A percentile compares a stretch with the other conserved stretches of the same genome.
These are phyloP conservation scores for Penicillium atrosanguineum DNA, from an alignment of 495 filamentous ascomycete genomes.

Conservation along the genomic window DNA sequence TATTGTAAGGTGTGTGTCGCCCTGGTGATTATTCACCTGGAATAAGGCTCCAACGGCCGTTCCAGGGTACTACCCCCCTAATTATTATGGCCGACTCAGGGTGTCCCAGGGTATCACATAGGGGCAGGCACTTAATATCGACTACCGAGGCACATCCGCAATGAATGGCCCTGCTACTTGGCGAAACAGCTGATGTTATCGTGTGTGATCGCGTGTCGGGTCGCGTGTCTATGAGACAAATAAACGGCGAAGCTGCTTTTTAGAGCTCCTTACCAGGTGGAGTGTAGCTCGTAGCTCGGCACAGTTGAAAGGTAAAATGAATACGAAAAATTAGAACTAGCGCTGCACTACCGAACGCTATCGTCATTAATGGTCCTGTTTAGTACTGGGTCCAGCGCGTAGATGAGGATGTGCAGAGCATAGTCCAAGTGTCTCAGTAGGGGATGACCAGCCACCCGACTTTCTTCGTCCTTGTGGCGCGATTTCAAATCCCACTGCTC, in stretches of 20 bases:
- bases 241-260: not conserved
- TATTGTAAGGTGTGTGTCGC: constrained; percentile 3
- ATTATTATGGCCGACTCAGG: not conserved
- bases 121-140: not conserved
- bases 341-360: not conserved
- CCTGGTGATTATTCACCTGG: constrained; percentile 1
- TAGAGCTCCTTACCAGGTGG: not conserved
- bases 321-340: constrained; percentile 1
- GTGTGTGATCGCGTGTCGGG: not conserved
- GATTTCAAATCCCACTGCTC: not conserved
- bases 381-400: constrained; percentile 8
- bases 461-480: not conserved
- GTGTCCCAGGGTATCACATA: not conserved
- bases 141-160: not conserved
- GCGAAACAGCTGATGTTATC: not conserved
- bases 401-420: constrained; percentile 22
- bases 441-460: constrained; percentile 1
- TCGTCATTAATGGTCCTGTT: not conserved
- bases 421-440: not conserved
- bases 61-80: not conserved
- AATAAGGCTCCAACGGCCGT: not conserved
- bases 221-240: not conserved
- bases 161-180: not conserved
- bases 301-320: constrained; percentile 2
- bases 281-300: not conserved